These are phyloP conservation scores for Luffa aegyptiaca DNA, from an alignment of 306 rosid species.

Conservation along the genomic window DNA sequence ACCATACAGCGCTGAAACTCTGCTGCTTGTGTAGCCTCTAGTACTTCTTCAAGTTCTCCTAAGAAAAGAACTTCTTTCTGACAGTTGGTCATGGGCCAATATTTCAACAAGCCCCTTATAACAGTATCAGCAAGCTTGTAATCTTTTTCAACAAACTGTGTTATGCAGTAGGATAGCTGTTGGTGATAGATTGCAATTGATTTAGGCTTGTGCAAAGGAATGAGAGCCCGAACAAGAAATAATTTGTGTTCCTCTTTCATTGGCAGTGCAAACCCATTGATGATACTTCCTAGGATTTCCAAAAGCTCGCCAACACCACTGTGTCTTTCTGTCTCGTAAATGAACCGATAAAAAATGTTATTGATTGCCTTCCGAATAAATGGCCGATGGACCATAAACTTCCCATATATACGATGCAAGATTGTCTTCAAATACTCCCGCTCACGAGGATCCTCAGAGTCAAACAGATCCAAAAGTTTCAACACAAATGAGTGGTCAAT, in stretches of 20 bases:
- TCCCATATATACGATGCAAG: constrained; percentile 87
- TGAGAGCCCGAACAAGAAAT: constrained; percentile 85
- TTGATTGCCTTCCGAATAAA: constrained; percentile 88
- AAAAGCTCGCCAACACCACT: constrained; percentile 85
- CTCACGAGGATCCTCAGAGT: constrained; percentile 85
- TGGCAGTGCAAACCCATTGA: constrained; percentile 93
- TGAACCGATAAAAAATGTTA: constrained; percentile 82
- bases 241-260: constrained; percentile 98
- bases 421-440: constrained; percentile 94
- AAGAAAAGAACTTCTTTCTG: constrained; percentile 93
- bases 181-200: constrained; percentile 55
- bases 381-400: constrained; percentile 98
- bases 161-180: constrained; percentile 86
- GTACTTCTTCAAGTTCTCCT: constrained; percentile 96
- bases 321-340: constrained; percentile 84
- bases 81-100: constrained; percentile 91
- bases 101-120: constrained; percentile 80
- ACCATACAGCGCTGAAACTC: constrained; percentile 97
- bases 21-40: constrained; percentile 80
- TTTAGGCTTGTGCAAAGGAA: constrained; percentile 92
- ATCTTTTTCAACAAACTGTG: constrained; percentile 97
- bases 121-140: constrained; percentile 89
- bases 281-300: constrained; percentile 95
- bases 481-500: constrained; percentile 90
- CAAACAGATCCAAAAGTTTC: constrained; percentile 77